Conservation (phyloP, 345 rosid species). For the Psidium friedrichsthalianum region DNA sequence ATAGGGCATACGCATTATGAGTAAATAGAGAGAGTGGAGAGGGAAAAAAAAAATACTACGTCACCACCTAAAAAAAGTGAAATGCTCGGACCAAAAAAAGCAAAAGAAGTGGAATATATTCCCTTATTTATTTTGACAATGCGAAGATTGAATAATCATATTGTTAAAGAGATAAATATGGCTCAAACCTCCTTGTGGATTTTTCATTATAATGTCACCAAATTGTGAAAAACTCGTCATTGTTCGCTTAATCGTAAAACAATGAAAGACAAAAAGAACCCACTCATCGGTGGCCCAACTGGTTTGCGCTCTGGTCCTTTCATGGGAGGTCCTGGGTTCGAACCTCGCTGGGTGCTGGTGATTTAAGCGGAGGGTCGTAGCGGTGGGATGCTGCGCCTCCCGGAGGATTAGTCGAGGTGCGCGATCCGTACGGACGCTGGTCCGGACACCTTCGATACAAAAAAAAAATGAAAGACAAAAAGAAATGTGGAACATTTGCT, state of each 20-base stretch:
- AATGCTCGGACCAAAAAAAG: background rate
- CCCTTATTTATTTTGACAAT: too few relatives aligned
- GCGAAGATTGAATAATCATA: too few relatives aligned
- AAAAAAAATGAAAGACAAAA: background rate
- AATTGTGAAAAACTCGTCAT: background rate
- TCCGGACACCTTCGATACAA: too few relatives aligned
- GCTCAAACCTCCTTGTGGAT: background rate
- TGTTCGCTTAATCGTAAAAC: background rate
- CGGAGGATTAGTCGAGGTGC: too few relatives aligned
- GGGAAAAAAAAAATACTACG: background rate
- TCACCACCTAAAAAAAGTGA: background rate
- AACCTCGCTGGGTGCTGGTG: too few relatives aligned
- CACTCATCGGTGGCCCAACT: too few relatives aligned
- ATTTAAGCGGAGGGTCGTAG: too few relatives aligned
- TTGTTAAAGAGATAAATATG: background rate
- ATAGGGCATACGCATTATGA: background rate
- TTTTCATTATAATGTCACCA: background rate
- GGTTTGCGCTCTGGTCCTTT: too few relatives aligned
- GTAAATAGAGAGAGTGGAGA: background rate
- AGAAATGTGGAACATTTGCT: background rate
- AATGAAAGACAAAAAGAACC: background rate
- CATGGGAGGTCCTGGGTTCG: too few relatives aligned
- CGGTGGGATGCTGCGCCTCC: too few relatives aligned
- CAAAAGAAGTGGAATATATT: too few relatives aligned
- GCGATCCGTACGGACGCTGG: too few relatives aligned